Conservation (phyloP, 1,284 basidiomycete genomes). For the Lentinus polychrous region DNA sequence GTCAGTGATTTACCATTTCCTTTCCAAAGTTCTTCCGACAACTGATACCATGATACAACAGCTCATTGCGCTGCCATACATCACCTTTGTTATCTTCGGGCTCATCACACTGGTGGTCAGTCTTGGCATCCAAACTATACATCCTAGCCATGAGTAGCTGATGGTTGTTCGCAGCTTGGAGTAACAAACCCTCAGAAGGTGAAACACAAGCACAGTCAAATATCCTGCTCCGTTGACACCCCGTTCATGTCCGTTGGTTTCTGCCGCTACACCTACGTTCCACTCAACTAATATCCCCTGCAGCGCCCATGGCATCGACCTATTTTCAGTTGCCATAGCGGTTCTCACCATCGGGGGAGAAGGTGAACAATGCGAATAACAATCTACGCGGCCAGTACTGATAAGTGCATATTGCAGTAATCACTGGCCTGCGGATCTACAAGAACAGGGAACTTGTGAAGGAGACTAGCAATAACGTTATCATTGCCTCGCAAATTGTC, state of each 20-base stretch:
- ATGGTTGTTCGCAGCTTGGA: slow-evolving; percentile 12
- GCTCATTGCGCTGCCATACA: slow-evolving; percentile 17
- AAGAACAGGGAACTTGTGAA: slow-evolving; percentile 9
- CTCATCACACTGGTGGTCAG: slow-evolving; percentile 9
- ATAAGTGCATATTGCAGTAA: slow-evolving; percentile 8
- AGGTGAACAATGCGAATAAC: slow-evolving; percentile 6
- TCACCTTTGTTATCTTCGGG: slow-evolving; percentile 14
- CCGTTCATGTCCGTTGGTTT: slow-evolving; percentile 13
- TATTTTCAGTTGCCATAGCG: slow-evolving; percentile 12
- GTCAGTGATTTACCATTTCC: slow-evolving; percentile 1
- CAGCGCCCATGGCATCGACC: slow-evolving; percentile 14
- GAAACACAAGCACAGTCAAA: slow-evolving; percentile 12
- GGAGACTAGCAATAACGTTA: background rate
- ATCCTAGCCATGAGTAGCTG: background rate
- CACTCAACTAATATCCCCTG: background rate
- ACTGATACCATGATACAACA: slow-evolving; percentile 2
- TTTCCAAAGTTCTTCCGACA: background rate
- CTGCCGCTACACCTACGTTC: slow-evolving; percentile 6
- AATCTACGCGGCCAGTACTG: background rate
- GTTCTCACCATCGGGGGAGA: slow-evolving; percentile 13
- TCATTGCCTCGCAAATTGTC: slow-evolving; percentile 10
- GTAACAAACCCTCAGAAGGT: slow-evolving; percentile 12
- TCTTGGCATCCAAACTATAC: background rate
- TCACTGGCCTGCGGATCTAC: slow-evolving; percentile 12
- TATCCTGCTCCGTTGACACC: slow-evolving; percentile 16